Conservation (phyloP, 2,329 filamentous ascomycete genomes). For the Epichloe brachyelytri region DNA sequence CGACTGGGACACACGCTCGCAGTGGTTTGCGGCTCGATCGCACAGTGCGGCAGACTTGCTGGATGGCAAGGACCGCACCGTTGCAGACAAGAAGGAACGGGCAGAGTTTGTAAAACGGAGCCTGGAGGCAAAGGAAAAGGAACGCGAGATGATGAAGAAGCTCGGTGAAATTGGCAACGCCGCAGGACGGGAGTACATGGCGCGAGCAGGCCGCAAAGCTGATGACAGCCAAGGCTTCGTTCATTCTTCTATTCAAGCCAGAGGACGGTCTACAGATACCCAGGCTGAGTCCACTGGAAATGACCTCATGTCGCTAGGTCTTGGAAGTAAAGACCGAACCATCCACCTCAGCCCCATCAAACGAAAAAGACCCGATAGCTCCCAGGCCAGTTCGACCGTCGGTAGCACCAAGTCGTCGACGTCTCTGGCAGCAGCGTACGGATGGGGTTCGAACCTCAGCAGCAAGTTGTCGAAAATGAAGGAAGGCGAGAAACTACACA, state of each 20-base stretch:
- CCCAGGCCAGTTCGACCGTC: conserved; percentile 20
- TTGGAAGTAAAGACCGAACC: conserved; percentile 24
- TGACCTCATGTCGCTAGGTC: conserved; percentile 28
- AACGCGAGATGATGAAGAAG: conserved; percentile 57
- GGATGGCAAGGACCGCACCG: conserved; percentile 48
- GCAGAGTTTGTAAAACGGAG: conserved; percentile 54
- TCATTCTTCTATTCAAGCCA: background rate
- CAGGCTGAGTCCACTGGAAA: conserved; percentile 19
- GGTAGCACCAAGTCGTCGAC: conserved; percentile 13
- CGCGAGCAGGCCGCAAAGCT: conserved; percentile 17
- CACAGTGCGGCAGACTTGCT: conserved; percentile 48
- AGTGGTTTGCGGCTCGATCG: conserved; percentile 38
- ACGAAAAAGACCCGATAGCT: conserved; percentile 44
- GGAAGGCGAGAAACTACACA: conserved; percentile 39
- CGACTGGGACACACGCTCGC: conserved; percentile 44
- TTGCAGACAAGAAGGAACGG: conserved; percentile 45
- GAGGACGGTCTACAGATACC: conserved; percentile 5
- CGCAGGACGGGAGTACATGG: conserved; percentile 61
- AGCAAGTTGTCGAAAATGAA: conserved; percentile 50
- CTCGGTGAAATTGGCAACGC: conserved; percentile 51
- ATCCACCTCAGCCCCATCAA: conserved; percentile 48
- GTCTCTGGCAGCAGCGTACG: conserved; percentile 21
- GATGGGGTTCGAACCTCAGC: conserved; percentile 44
- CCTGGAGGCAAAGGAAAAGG: conserved; percentile 55
- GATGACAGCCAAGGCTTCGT: background rate